Conservation (phyloP, 768 basidiomycete genomes). For the Paxillus rubicundulus region DNA sequence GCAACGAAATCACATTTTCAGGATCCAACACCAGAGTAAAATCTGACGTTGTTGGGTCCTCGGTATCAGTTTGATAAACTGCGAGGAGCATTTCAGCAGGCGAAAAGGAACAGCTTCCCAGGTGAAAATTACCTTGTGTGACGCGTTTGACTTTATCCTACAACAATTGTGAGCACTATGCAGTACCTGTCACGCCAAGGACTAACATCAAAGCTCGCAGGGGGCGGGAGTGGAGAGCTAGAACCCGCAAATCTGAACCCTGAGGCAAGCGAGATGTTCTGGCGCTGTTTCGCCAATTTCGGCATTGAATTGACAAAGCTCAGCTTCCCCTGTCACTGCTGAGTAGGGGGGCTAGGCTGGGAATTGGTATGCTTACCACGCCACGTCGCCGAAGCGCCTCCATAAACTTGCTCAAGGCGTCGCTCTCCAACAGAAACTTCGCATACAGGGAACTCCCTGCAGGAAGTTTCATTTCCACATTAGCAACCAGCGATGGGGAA, state of each 20-base stretch:
- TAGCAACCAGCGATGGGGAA: conserved; percentile 40
- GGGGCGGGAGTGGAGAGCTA: conserved; percentile 21
- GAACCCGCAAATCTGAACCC: conserved; percentile 21
- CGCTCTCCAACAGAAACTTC: conserved; percentile 38
- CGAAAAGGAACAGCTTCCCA: neutral
- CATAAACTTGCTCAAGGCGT: conserved; percentile 38
- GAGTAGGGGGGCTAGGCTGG: neutral
- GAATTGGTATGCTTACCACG: conserved; percentile 38
- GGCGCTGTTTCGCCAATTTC: conserved; percentile 13
- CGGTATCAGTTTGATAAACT: conserved; percentile 31
- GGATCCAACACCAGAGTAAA: neutral
- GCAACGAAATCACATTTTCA: neutral
- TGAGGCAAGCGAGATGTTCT: conserved; percentile 27
- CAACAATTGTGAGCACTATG: neutral
- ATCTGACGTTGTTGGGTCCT: conserved; percentile 12
- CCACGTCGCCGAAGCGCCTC: conserved; percentile 42
- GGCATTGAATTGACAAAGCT: conserved; percentile 22
- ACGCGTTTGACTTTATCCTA: conserved; percentile 31
- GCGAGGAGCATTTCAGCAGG: neutral
- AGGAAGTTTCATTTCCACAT: conserved; percentile 22
- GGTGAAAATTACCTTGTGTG: conserved; percentile 20
- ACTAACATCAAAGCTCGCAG: conserved; percentile 27
- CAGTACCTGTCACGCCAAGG: neutral
- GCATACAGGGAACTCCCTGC: conserved; percentile 25
- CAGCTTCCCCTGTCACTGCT: conserved; percentile 27